A percentile compares a stretch with the other conserved stretches of the same genome.
Evolutionary conservation across 352 stramenopile genomes (phyloP).

Genomic region (Pythium periplocum): DNA sequence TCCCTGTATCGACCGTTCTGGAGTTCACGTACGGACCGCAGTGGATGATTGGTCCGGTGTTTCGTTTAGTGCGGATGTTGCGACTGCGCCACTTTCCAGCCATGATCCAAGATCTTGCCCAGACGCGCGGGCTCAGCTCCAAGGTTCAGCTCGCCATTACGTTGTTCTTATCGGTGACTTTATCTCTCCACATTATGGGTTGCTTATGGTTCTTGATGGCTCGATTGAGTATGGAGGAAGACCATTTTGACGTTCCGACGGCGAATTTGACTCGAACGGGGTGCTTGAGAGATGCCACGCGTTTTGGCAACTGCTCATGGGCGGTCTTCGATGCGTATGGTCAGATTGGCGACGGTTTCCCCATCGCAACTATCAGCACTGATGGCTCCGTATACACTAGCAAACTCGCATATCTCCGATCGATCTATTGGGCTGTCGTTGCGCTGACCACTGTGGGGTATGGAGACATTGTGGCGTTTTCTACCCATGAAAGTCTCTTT

Average conservation of each 20-base stretch:
- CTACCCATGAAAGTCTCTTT: conserved; percentile 65
- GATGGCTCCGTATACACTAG: conserved; percentile 22
- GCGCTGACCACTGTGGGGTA: conserved; percentile 69
- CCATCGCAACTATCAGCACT: conserved; percentile 28
- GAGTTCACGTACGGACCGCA: conserved; percentile 30
- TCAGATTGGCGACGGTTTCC: conserved; percentile 43
- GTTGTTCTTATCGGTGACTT: conserved; percentile 41
- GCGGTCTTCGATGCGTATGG: conserved; percentile 65
- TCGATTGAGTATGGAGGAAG: conserved; percentile 16
- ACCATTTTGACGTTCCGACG: background rate
- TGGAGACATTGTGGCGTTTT: conserved; percentile 69
- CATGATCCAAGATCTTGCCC: conserved; percentile 46
- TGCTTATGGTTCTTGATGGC: conserved; percentile 70
- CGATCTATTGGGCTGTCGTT: conserved; percentile 73
- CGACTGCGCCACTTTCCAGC: conserved; percentile 34
- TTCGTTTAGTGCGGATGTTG: conserved; percentile 44
- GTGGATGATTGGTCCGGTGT: conserved; percentile 13
- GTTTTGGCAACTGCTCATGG: conserved; percentile 63
- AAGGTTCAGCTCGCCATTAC: conserved; percentile 44
- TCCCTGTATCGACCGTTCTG: conserved; percentile 41
- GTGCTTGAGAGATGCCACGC: conserved; percentile 45
- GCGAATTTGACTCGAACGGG: conserved; percentile 19
- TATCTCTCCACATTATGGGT: conserved; percentile 51
- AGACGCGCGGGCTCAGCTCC: conserved; percentile 59
- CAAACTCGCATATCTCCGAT: conserved; percentile 61